Evolutionary conservation across 1,284 basidiomycete species (phyloP).

Genomic region (Ustilago shanxiensis): DNA sequence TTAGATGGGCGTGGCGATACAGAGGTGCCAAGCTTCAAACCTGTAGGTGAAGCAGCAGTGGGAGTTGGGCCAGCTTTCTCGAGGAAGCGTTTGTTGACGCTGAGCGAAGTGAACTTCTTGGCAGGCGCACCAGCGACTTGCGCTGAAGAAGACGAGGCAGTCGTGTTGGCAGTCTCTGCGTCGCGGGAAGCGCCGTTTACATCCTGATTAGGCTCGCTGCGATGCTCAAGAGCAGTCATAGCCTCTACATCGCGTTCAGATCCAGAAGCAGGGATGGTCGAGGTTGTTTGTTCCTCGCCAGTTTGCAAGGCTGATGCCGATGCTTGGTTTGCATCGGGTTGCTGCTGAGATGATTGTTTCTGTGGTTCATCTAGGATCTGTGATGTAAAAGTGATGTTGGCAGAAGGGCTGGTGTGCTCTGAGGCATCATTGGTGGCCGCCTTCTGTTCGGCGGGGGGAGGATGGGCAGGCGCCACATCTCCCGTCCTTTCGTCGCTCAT

Average conservation of each 20-base stretch:
- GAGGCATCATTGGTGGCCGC: constrained; percentile 14
- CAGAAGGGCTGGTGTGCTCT: neutral
- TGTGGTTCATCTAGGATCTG: neutral
- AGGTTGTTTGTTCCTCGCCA: neutral
- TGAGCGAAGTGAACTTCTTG: constrained; percentile 67
- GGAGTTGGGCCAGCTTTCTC: constrained; percentile 61
- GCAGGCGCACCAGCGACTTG: constrained; percentile 19
- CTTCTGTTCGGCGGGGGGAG: constrained; percentile 19
- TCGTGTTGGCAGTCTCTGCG: constrained; percentile 7
- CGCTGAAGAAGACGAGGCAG: constrained; percentile 16
- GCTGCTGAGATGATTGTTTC: neutral
- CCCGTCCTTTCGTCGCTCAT: constrained; percentile 40
- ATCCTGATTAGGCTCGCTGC: constrained; percentile 10
- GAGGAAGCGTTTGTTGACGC: constrained; percentile 67
- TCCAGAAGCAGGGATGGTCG: constrained; percentile 22
- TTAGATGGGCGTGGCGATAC: constrained; percentile 38
- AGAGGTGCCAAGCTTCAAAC: constrained; percentile 41
- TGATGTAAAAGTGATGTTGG: neutral
- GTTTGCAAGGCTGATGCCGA: neutral
- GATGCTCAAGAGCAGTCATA: constrained; percentile 30
- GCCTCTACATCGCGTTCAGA: constrained; percentile 46
- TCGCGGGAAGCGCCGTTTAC: neutral
- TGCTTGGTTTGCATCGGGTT: neutral
- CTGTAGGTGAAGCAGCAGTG: constrained; percentile 19
- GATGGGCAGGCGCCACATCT: constrained; percentile 39